Percentiles rank a stretch among this genome's conserved stretches.
Evolutionary conservation across 441 rosid genomes (phyloP).

Genomic region (Adansonia madagascariensis): DNA sequence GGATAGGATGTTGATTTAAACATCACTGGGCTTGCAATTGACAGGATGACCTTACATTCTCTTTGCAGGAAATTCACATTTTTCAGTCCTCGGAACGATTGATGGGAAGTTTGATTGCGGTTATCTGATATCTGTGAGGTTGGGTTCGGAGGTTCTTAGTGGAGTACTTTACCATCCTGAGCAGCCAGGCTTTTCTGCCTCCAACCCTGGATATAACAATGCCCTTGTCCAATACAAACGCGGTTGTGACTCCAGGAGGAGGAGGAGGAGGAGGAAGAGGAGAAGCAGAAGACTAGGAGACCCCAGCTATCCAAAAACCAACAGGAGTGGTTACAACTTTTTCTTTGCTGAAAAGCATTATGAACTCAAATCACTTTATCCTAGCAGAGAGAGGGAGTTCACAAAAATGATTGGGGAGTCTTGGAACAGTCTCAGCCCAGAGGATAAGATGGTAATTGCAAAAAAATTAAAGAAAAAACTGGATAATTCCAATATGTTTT

Average conservation of each 20-base stretch:
- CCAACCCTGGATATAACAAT: conserved; percentile 27
- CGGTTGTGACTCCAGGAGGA: not conserved
- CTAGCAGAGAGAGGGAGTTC: conserved; percentile 88
- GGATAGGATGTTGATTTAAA: not conserved
- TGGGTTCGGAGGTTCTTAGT: conserved; percentile 78
- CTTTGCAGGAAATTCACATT: conserved; percentile 49
- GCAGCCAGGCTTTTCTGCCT: conserved; percentile 33
- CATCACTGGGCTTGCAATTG: not conserved
- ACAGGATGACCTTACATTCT: not conserved
- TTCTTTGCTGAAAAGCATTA: conserved; percentile 92
- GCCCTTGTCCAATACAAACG: conserved; percentile 45
- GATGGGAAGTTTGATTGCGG: conserved; percentile 97
- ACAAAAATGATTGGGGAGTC: conserved; percentile 92
- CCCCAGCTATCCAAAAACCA: conserved; percentile 90
- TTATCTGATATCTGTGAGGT: conserved; percentile 71
- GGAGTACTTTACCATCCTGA: conserved; percentile 87
- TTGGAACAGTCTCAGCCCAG: conserved; percentile 76
- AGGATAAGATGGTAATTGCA: conserved; percentile 69
- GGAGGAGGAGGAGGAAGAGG: conserved; percentile 26
- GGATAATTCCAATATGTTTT: no score
- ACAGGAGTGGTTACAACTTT: conserved; percentile 96
- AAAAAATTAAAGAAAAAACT: no score
- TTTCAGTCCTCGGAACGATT: conserved; percentile 66
- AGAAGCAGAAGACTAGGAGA: conserved; percentile 76
- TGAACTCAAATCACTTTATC: conserved; percentile 78